Evolutionary conservation across 2,329 filamentous ascomycete genomes (phyloP), one percentile per base, ranked within the genome.

Genomic region (Fonsecaea nubica): DNA sequence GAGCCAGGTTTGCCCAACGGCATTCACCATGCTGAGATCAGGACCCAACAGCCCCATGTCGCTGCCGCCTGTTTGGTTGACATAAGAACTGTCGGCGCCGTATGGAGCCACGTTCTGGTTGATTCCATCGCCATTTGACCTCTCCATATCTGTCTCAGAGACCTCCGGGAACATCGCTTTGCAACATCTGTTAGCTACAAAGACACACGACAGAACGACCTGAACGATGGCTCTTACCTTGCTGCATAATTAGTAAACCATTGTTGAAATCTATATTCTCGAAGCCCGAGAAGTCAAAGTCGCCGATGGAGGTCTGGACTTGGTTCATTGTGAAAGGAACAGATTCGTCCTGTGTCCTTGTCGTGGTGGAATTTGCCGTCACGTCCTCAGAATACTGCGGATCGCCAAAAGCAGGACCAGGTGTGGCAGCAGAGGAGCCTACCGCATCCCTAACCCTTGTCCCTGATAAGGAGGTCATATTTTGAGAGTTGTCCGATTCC

Each of bases 231-330:
- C 8, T 36, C 54, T 13, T 55, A 63, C 59, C 65, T 64, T 69
- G 67, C 50, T 67, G 64, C 52, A 69, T 50, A 18, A 63, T 63
- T 18, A 40, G 36, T 40, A 69, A 52, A 1, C 65, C 67, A 36
- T 69, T 67, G 33, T 67, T 67, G 48, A 69, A 64, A 38, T 67
- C 67, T 48, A 67, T 36, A 33, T 61, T 67, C 58, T 69, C 67
- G 50, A 67, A 59, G 5, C 67, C 67, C 8, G 58, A 60, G 25
- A 66, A 68, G 52, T 68, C 63, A 32, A 66, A 66, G 40, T 52
- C 38, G 50, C 54, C 58, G 4, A 59, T 45, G 32, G 42, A 21
- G 9, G 61, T 13, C 2, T 33, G 21, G 33, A 53, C 56, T 32
- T 50, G 25, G n/a, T 59, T 30, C 5, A 59, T 18, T 12, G 32